phyloP scores from a whole-genome alignment of 2,329 filamentous ascomycete genomes.

The Colletotrichum orchidophilum region DNA sequence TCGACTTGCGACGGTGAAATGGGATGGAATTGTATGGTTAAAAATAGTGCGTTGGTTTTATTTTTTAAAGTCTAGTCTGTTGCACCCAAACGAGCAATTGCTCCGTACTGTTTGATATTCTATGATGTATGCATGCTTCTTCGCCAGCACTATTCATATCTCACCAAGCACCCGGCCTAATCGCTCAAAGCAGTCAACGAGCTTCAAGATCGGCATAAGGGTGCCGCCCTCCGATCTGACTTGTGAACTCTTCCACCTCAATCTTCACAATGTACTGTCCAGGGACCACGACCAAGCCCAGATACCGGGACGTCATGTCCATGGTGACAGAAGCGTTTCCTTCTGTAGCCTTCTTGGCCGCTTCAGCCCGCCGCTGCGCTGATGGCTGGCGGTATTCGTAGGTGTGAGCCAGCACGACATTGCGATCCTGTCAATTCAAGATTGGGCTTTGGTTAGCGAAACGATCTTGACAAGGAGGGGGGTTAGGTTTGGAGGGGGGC shows the following conservation, averaged over 20 bases:
- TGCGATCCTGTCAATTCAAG: constrained; percentile 72
- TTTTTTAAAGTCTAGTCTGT: constrained; percentile 1
- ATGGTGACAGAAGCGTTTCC: constrained; percentile 61
- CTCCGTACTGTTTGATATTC: neutral
- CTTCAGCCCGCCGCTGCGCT: constrained; percentile 53
- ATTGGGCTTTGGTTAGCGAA: neutral
- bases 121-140: neutral
- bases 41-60: constrained; percentile 10
- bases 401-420: constrained; percentile 85
- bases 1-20: neutral
- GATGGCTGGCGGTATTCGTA: constrained; percentile 89
- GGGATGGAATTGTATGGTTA: neutral
- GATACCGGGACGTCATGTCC: constrained; percentile 84
- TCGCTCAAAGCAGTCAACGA: neutral
- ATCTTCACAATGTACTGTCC: constrained; percentile 87
- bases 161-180: neutral
- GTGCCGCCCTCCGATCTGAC: constrained; percentile 52
- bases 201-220: constrained; percentile 14
- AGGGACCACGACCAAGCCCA: constrained; percentile 90
- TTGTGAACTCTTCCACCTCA: constrained; percentile 81
- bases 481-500: neutral
- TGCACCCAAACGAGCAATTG: neutral
- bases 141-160: neutral
- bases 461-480: neutral
- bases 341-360: constrained; percentile 42